Percentiles rank a stretch among this genome's conserved stretches.
Evolutionary conservation across 768 basidiomycete genomes (phyloP).

Genomic region (Pulveroboletus sp.): DNA sequence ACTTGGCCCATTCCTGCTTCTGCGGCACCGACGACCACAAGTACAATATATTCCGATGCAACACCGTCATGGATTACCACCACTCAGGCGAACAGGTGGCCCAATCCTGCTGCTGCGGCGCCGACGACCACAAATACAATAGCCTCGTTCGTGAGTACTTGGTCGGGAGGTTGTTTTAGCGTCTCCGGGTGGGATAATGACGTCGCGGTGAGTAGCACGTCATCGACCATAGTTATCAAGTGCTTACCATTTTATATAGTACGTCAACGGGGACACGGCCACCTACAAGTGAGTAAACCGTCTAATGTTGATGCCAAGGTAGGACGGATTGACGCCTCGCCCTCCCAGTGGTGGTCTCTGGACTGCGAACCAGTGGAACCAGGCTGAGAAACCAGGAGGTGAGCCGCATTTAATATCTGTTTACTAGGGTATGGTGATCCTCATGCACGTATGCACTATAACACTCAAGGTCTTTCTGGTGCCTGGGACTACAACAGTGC

Average conservation of each 20-base stretch:
- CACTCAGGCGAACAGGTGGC: too few species aligned
- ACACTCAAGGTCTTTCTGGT: constrained; percentile 40
- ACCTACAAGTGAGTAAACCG: constrained; percentile 34
- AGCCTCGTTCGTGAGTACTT: not conserved
- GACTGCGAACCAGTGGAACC: constrained; percentile 46
- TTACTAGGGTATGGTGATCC: not conserved
- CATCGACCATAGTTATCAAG: not conserved
- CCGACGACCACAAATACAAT: not conserved
- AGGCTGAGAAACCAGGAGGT: constrained; percentile 35
- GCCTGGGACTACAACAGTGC: constrained; percentile 57
- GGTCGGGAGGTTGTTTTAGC: constrained; percentile 36
- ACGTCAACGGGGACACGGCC: constrained; percentile 35
- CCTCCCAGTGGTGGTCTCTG: constrained; percentile 41
- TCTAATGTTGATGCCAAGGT: too few species aligned
- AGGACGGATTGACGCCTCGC: not conserved
- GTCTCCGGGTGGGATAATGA: constrained; percentile 40
- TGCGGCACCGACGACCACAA: not conserved
- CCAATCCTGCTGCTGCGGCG: too few species aligned
- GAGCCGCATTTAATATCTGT: not conserved
- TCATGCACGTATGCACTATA: not conserved
- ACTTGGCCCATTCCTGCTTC: constrained; percentile 31
- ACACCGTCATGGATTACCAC: too few species aligned
- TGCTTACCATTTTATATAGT: not conserved
- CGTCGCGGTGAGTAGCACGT: constrained; percentile 31
- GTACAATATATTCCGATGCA: too few species aligned